Conservation (phyloP, 148 eudicot species). For the Amaranthus palmeri region DNA sequence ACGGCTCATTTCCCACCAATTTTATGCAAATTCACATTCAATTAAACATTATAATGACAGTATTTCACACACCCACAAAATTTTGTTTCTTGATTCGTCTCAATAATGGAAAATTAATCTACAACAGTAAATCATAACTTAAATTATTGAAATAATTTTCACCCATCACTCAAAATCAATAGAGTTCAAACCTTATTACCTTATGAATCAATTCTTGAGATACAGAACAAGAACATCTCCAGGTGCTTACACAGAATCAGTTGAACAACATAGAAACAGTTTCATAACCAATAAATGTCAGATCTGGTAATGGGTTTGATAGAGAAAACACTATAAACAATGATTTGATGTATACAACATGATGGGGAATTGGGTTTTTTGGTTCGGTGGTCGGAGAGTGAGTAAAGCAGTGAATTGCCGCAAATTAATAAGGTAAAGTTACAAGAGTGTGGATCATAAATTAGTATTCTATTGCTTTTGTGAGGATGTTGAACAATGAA, state of each 20-base stretch:
- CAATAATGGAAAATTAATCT: neutral
- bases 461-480: no score
- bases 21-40: slow-evolving; percentile 25
- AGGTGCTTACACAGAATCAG: neutral
- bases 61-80: slow-evolving; percentile 18
- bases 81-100: neutral
- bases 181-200: neutral
- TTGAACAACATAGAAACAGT: neutral
- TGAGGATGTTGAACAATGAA: no score
- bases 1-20: slow-evolving; percentile 66
- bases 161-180: neutral
- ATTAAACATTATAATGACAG: slow-evolving; percentile 26
- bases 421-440: no score
- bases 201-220: neutral
- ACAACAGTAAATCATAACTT: slow-evolving; percentile 21
- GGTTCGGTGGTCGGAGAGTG: neutral
- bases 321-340: neutral
- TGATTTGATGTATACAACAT: neutral
- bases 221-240: neutral
- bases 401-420: neutral
- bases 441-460: no score
- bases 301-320: neutral
- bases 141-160: neutral
- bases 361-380: neutral
- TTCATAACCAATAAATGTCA: neutral